phyloP scores from a whole-genome alignment of 2,329 filamentous ascomycete species.

The Paraphoma chrysanthemicola region DNA sequence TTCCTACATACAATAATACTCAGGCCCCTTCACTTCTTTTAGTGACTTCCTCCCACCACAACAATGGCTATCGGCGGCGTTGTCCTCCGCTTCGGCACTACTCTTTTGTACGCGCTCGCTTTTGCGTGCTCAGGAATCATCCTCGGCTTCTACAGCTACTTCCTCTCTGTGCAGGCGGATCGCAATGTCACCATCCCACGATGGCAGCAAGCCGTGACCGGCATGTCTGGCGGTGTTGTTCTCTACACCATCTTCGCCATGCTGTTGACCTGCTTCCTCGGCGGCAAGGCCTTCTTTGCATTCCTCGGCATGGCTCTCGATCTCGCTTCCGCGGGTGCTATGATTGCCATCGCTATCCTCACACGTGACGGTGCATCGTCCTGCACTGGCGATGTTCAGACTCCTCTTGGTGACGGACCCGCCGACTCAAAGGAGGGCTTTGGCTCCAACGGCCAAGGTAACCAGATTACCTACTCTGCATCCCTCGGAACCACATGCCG shows the following conservation, averaged over 20 bases:
- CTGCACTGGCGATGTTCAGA: slow-evolving; percentile 69
- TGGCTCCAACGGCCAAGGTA: slow-evolving; percentile 49
- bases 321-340: slow-evolving; percentile 74
- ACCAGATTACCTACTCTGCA: slow-evolving; percentile 54
- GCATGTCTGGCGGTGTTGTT: slow-evolving; percentile 74
- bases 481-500: slow-evolving; percentile 70
- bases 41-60: not conserved
- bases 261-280: slow-evolving; percentile 79
- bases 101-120: slow-evolving; percentile 75
- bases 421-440: slow-evolving; percentile 58
- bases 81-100: slow-evolving; percentile 72
- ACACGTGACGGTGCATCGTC: slow-evolving; percentile 72
- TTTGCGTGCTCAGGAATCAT: slow-evolving; percentile 76
- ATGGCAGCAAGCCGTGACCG: slow-evolving; percentile 74
- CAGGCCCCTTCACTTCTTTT: not conserved
- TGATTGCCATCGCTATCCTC: slow-evolving; percentile 81
- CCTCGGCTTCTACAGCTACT: slow-evolving; percentile 81
- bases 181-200: slow-evolving; percentile 68
- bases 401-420: slow-evolving; percentile 73
- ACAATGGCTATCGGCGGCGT: slow-evolving; percentile 67
- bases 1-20: not conserved
- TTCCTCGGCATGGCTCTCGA: slow-evolving; percentile 78
- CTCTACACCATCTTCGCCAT: slow-evolving; percentile 78
- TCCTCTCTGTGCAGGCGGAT: slow-evolving; percentile 74
- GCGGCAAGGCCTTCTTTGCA: slow-evolving; percentile 74